Evolutionary conservation across 2,329 filamentous ascomycete genomes (phyloP).

Genomic region (Paecilomyces niveus): DNA sequence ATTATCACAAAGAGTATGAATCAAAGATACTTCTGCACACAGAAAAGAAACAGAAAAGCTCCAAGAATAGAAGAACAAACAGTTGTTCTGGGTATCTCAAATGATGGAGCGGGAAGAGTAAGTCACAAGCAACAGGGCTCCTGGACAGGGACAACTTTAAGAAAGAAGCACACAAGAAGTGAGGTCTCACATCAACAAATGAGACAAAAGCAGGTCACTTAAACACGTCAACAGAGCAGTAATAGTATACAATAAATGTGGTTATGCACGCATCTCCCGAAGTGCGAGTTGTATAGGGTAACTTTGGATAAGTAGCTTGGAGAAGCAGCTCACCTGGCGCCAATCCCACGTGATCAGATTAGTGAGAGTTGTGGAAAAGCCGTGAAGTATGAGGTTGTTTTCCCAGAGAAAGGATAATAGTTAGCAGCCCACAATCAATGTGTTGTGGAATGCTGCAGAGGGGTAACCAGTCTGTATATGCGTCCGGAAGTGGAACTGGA

Average conservation of each 20-base stretch:
- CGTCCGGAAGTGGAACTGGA: not conserved
- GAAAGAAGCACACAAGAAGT: not conserved
- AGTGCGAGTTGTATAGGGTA: slow-evolving; percentile 10
- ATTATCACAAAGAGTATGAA: not conserved
- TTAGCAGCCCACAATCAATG: not conserved
- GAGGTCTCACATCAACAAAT: not conserved
- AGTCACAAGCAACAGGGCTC: not conserved
- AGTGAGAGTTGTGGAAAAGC: not conserved
- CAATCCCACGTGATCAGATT: slow-evolving; percentile 13
- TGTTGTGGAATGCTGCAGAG: not conserved
- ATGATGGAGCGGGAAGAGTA: not conserved
- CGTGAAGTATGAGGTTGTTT: not conserved
- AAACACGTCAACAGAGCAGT: not conserved
- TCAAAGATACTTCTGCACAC: not conserved
- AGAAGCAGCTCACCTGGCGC: slow-evolving; percentile 13
- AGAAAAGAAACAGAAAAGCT: not conserved
- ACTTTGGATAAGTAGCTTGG: slow-evolving; percentile 15
- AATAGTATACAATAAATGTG: not conserved
- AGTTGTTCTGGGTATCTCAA: not conserved
- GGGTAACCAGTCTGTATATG: not conserved
- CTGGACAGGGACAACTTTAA: not conserved
- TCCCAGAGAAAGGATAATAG: not conserved
- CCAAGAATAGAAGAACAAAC: not conserved
- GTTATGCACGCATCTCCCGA: slow-evolving; percentile 7
- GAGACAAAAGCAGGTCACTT: not conserved